phyloP scores from a whole-genome alignment of 148 eudicot species.

The Amaranthus hypochondriacus region DNA sequence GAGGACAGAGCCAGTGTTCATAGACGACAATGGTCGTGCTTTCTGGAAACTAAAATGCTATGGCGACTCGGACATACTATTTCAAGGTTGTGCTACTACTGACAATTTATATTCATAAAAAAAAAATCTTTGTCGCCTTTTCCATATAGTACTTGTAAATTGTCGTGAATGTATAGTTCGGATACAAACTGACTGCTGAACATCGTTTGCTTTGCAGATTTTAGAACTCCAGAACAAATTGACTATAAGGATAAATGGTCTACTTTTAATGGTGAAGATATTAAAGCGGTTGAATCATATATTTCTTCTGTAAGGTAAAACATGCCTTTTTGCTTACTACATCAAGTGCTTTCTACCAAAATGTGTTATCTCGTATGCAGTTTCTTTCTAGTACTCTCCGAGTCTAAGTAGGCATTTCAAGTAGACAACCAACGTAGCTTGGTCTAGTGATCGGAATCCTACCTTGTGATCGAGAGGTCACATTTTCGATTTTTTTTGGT shows the following conservation, averaged over 20 bases:
- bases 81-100: conserved; percentile 41
- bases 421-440: too few species aligned
- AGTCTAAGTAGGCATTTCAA: too few species aligned
- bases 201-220: conserved; percentile 36
- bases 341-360: too few species aligned
- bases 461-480: too few species aligned
- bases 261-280: conserved; percentile 47
- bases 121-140: background rate
- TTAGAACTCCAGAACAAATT: conserved; percentile 37
- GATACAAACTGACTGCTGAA: background rate
- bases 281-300: conserved; percentile 37
- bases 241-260: conserved; percentile 63
- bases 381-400: too few species aligned
- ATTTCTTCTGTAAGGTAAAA: conserved; percentile 45
- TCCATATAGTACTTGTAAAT: background rate
- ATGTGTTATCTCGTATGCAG: too few species aligned
- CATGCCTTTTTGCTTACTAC: background rate
- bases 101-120: background rate
- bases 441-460: too few species aligned
- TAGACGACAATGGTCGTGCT: conserved; percentile 39
- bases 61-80: conserved; percentile 34
- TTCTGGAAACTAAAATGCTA: conserved; percentile 60
- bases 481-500: too few species aligned
- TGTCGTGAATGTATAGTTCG: background rate
- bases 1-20: conserved; percentile 50